Evolutionary conservation across 495 filamentous ascomycete species (phyloP).

Genomic region (Platismatia glauca): DNA sequence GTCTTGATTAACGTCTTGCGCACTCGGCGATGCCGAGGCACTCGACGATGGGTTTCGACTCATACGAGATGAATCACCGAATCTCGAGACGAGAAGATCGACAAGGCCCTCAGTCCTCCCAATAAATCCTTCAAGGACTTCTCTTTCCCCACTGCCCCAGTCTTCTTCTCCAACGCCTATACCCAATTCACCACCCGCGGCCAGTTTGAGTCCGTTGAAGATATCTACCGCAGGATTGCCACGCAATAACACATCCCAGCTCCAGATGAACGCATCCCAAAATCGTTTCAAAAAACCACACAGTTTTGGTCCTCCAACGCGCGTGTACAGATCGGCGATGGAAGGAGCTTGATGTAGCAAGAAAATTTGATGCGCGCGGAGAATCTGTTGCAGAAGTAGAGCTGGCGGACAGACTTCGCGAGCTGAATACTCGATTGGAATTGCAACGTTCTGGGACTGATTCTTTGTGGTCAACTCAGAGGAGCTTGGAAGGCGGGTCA

Average conservation of each 20-base stretch:
- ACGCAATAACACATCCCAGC: slow-evolving; percentile 83
- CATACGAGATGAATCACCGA: slow-evolving; percentile 48
- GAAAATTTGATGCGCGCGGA: slow-evolving; percentile 75
- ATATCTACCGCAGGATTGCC: slow-evolving; percentile 77
- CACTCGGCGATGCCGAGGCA: slow-evolving; percentile 11
- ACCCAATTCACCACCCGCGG: slow-evolving; percentile 83
- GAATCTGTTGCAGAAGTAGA: slow-evolving; percentile 69
- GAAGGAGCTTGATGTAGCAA: slow-evolving; percentile 74
- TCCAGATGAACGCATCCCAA: slow-evolving; percentile 72
- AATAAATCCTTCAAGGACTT: slow-evolving; percentile 80
- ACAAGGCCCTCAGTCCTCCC: slow-evolving; percentile 55
- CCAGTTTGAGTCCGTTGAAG: slow-evolving; percentile 78
- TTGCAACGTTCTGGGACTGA: slow-evolving; percentile 22
- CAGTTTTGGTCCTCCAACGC: slow-evolving; percentile 50
- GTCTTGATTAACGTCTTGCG: background rate
- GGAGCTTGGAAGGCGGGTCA: slow-evolving; percentile 47
- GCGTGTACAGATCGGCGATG: slow-evolving; percentile 55
- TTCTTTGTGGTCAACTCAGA: slow-evolving; percentile 23
- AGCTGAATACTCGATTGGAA: slow-evolving; percentile 65
- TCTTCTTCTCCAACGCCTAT: slow-evolving; percentile 92
- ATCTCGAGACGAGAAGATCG: slow-evolving; percentile 79
- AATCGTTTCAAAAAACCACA: slow-evolving; percentile 62
- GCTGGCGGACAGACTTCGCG: slow-evolving; percentile 78
- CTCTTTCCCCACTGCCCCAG: slow-evolving; percentile 81
- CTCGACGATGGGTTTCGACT: slow-evolving; percentile 2